Percentiles rank a stretch among this genome's conserved stretches.
phyloP scores from a whole-genome alignment of 2,329 filamentous ascomycete genomes.

The Monilinia fructigena region DNA sequence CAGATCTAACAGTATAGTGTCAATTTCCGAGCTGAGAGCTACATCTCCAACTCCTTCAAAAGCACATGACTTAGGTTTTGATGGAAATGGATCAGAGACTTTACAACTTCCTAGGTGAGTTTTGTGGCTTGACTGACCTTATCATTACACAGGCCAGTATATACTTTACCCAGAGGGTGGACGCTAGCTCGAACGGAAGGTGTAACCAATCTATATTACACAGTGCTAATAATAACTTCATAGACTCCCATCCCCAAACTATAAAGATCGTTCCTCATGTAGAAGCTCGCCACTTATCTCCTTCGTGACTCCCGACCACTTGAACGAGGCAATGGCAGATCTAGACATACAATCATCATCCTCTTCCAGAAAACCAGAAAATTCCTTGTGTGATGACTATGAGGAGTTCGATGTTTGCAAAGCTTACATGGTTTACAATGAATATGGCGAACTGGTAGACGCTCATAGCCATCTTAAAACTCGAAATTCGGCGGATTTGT shows the following conservation, averaged over 20 bases:
- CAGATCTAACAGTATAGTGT: conserved; percentile 8
- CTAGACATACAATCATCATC: neutral
- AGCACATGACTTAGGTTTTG: neutral
- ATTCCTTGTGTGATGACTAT: neutral
- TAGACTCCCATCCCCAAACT: neutral
- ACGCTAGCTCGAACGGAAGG: neutral
- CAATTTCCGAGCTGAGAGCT: conserved; percentile 13
- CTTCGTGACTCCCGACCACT: neutral
- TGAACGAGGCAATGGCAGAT: neutral
- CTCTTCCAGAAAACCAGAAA: neutral
- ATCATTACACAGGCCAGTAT: neutral
- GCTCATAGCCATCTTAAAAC: conserved; percentile 23
- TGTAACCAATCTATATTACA: too few relatives aligned
- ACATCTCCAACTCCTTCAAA: neutral
- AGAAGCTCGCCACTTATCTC: conserved; percentile 8
- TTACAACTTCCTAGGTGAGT: conserved; percentile 8
- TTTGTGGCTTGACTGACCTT: neutral
- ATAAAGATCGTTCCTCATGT: conserved; percentile 4
- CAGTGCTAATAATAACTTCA: neutral
- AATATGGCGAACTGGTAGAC: conserved; percentile 37
- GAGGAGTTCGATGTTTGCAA: conserved; percentile 19
- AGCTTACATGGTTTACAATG: conserved; percentile 36
- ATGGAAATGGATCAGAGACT: neutral
- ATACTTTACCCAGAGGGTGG: neutral
- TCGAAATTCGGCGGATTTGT: conserved; percentile 29